Base-by-base conservation (phyloP, 345 rosid genomes). In the Lepidium aucheri region DNA sequence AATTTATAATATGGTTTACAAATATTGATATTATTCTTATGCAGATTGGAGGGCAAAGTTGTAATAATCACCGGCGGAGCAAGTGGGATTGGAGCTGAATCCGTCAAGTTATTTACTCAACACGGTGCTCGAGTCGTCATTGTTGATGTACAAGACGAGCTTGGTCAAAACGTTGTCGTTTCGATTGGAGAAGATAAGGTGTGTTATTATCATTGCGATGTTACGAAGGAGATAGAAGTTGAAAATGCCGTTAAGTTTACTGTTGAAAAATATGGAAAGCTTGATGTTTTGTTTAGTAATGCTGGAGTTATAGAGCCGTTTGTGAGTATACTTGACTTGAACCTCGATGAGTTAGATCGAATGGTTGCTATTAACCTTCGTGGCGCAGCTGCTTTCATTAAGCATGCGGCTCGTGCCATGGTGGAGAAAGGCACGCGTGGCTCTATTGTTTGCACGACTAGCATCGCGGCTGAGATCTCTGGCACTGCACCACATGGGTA, bases 51-150 rank as follows among this genome's bases (percentile, higher is more conserved):
- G 33, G 97, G 96, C 2, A 93, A 93, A 78, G 83, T 93, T 33
- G 96, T 88, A 12, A 75, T 93, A 32, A 79, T 93, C 28, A 93
- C 97, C 0, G 97, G 98, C 2, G 95, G 81, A 39, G 97, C 97
- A 5, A 89, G 98, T 22, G 98, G 98, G 34, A 93, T 92, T 49
- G 98, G 98, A 1, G 96, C 84, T 43, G 88, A 78, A 50, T 79
- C 97, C 16, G 93, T 68, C 32, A 75, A 79, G 60, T 49, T 93
- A 22, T 93, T 93, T 22, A 79, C 72, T 0, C 77, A 86, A 18
- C 72, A 87, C 9, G 98, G 98, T 0, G 96, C 96, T 26, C 67
- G 61, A 24, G 88, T 89, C 43, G 85, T 93, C 0, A 77, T 69
- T 0, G 91, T 81, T 3, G 98, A 93, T 56, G 73, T 93, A 56